Evolutionary conservation across 2,329 filamentous ascomycete genomes (phyloP).

Genomic region (Diaporthe sp.): DNA sequence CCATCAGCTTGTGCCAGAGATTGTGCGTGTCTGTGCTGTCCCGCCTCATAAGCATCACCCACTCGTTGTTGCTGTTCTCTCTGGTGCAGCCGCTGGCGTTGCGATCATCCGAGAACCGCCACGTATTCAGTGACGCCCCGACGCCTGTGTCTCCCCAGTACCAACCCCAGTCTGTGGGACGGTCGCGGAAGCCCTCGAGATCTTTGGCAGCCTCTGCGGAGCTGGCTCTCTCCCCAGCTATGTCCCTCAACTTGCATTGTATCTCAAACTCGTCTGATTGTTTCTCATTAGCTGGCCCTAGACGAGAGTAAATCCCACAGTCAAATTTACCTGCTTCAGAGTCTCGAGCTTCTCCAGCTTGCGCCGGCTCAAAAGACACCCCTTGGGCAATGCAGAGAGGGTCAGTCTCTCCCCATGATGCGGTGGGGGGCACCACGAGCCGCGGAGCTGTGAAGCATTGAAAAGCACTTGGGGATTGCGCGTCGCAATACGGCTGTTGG

Average conservation of each 20-base stretch:
- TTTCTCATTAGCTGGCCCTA: not conserved
- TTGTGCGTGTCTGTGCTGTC: slow-evolving; percentile 46
- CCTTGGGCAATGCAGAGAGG: slow-evolving; percentile 41
- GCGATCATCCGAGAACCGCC: slow-evolving; percentile 39
- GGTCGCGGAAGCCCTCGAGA: slow-evolving; percentile 40
- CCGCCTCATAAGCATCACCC: slow-evolving; percentile 46
- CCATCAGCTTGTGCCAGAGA: slow-evolving; percentile 48
- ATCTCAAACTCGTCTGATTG: slow-evolving; percentile 35
- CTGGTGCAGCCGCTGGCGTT: slow-evolving; percentile 30
- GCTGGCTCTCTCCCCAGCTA: slow-evolving; percentile 15
- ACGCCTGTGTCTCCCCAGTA: slow-evolving; percentile 47
- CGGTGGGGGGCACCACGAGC: slow-evolving; percentile 5
- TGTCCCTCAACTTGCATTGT: slow-evolving; percentile 39
- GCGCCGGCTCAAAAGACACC: slow-evolving; percentile 35
- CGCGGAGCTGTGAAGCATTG: slow-evolving; percentile 35
- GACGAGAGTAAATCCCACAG: not conserved
- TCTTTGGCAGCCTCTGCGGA: slow-evolving; percentile 32
- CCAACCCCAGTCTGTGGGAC: slow-evolving; percentile 40
- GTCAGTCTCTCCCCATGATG: slow-evolving; percentile 35
- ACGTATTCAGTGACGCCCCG: slow-evolving; percentile 41
- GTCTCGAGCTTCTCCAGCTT: not conserved
- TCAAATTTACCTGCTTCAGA: not conserved
- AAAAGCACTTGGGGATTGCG: slow-evolving; percentile 15
- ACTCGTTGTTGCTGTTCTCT: slow-evolving; percentile 39
- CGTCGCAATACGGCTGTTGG: slow-evolving; percentile 34